Evolutionary conservation across 306 rosid species (phyloP).

Genomic region (Geum urbanum): DNA sequence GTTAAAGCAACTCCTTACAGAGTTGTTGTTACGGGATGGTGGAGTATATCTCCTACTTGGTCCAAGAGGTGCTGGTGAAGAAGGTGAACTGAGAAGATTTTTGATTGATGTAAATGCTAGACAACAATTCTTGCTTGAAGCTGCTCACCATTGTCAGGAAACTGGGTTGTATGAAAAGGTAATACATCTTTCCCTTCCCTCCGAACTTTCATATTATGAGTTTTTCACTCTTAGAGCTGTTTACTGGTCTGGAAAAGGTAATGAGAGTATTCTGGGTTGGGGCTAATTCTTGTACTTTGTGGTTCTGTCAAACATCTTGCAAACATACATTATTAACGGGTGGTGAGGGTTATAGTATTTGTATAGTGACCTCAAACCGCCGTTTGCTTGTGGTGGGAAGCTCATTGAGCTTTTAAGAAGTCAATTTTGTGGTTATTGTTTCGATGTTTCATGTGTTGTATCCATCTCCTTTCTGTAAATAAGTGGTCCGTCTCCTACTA

Average conservation of each 20-base stretch:
- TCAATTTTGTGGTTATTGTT: not conserved
- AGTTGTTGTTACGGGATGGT: constrained; percentile 74
- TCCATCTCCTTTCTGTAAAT: not conserved
- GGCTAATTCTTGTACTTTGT: too few relatives aligned
- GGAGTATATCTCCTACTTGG: constrained; percentile 90
- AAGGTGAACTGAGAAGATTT: constrained; percentile 85
- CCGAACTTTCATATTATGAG: constrained; percentile 1
- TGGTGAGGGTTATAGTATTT: not conserved
- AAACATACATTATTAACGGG: too few relatives aligned
- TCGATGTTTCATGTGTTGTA: not conserved
- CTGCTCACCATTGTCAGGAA: constrained; percentile 88
- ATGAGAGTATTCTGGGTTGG: too few relatives aligned
- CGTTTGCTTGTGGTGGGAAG: not conserved
- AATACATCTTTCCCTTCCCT: constrained; percentile 21
- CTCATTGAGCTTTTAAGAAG: not conserved
- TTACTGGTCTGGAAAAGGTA: not conserved
- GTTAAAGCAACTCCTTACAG: constrained; percentile 95
- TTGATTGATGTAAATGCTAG: constrained; percentile 66
- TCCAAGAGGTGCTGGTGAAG: constrained; percentile 90
- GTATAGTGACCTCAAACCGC: not conserved
- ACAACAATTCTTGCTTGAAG: constrained; percentile 84
- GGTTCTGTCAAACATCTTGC: too few relatives aligned
- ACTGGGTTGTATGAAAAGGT: constrained; percentile 91
- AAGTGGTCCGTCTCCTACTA: not conserved
- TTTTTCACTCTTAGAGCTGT: not conserved